Base-by-base conservation (phyloP, 1,284 basidiomycete genomes). In the Ustilago xerochloae region DNA sequence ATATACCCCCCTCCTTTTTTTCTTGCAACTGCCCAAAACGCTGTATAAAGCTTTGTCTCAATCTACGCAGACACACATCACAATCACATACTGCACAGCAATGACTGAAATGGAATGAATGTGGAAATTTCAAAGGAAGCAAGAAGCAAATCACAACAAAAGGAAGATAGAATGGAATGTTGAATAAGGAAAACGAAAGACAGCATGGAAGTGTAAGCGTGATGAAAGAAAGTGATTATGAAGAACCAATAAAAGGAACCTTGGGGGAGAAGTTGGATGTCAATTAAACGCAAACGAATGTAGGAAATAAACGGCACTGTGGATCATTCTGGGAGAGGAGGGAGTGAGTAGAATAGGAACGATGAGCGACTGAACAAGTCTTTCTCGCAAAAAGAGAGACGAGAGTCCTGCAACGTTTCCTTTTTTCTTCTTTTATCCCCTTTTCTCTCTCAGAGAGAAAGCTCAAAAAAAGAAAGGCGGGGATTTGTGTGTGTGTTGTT, bases 311-410 rank as follows among this genome's bases (percentile, higher is more conserved):
- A 29, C 39, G 9, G n/a, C n/a, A n/a, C n/a, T n/a, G n/a, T n/a
- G n/a, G n/a, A n/a, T n/a, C n/a, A n/a, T n/a, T n/a, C n/a, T n/a
- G n/a, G n/a, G n/a, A n/a, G n/a, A n/a, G n/a, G n/a, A n/a, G 35
- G 26, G 46, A 22, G 48, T 10, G 41, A 8, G 24, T 22, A n/a
- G 26, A 26, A n/a, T n/a, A 26, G 38, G 28, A 26, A 36, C 55
- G 55, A 60, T 46, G 66, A 55, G 66, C 52, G 65, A 68, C 59
- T 68, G 53, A 24, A 57, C 58, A 48, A 49, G 47, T 29, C 32
- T n/a, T n/a, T n/a, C n/a, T n/a, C n/a, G n/a, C 46, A 28, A 13
- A 22, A 38, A 38, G 18, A n/a, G 26, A 22, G 7, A 41, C 50
- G 59, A 57, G 58, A 63, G 66, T 63, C 51, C 66, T 63, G 32